Evolutionary conservation across 23 red algal genomes (phyloP).

Genomic region (Gracilariopsis chorda): DNA sequence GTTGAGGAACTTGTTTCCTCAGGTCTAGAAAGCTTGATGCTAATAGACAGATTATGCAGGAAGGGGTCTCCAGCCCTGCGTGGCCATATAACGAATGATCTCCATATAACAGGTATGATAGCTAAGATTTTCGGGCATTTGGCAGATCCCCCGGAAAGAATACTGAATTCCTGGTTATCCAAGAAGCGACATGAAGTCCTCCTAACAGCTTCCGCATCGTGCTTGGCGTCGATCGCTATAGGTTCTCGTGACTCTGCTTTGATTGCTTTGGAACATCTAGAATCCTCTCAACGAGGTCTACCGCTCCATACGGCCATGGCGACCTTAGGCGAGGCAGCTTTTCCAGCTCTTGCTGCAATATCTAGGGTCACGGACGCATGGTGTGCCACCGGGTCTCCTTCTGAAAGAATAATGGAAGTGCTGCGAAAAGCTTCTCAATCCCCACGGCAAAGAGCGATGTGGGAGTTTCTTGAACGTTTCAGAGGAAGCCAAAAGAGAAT

Average conservation of each 20-base stretch:
- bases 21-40: neutral
- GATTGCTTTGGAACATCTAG: constrained; percentile 34
- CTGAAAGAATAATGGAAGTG: constrained; percentile 18
- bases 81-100: neutral
- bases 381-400: neutral
- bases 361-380: constrained; percentile 39
- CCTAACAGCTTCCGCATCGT: constrained; percentile 43
- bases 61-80: constrained; percentile 13
- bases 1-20: constrained; percentile 38
- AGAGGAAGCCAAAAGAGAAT: constrained; percentile 13
- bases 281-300: constrained; percentile 1
- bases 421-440: constrained; percentile 9
- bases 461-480: constrained; percentile 32
- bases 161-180: constrained; percentile 28
- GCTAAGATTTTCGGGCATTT: constrained; percentile 22
- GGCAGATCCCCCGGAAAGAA: constrained; percentile 42
- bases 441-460: neutral
- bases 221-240: constrained; percentile 46
- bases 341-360: constrained; percentile 47
- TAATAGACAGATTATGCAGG: constrained; percentile 37
- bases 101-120: neutral
- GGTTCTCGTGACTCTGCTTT: constrained; percentile 4
- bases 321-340: constrained; percentile 18
- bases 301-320: constrained; percentile 34
- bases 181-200: constrained; percentile 30